phyloP scores from a whole-genome alignment of 192 early-diverging fungal genomes.

The Backusella tuberculispora region DNA sequence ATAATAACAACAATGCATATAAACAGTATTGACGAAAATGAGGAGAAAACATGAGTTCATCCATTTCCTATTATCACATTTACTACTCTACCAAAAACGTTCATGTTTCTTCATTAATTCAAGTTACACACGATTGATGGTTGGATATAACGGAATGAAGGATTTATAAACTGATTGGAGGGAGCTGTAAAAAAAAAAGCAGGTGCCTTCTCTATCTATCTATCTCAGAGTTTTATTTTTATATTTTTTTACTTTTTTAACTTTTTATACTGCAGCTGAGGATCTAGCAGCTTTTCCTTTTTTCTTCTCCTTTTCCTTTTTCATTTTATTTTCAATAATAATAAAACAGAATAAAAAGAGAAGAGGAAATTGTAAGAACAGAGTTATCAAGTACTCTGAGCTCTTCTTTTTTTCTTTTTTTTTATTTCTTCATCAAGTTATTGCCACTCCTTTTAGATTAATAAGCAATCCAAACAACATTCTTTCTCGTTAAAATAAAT shows the following conservation, averaged over 20 bases:
- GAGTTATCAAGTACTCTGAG: background rate
- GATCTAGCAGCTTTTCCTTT: background rate
- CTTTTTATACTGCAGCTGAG: background rate
- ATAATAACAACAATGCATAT: background rate
- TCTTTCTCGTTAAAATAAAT: background rate
- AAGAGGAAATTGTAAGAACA: background rate
- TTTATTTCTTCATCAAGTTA: background rate
- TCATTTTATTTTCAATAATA: background rate
- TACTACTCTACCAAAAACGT: background rate
- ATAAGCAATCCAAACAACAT: background rate
- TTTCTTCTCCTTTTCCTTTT: background rate
- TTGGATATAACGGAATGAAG: conserved; percentile 4
- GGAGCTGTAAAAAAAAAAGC: conserved; percentile 1
- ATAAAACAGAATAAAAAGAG: background rate
- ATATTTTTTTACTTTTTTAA: too few relatives aligned
- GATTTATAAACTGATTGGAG: conserved; percentile 10
- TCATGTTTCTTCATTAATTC: background rate
- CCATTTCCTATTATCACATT: too few relatives aligned
- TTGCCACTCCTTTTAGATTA: background rate
- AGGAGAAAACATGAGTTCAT: background rate
- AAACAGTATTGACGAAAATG: background rate
- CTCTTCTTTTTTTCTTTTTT: background rate
- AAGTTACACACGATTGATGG: background rate
- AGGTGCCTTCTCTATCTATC: background rate
- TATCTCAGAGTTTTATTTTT: too few relatives aligned